These are phyloP conservation scores for Irpex lacteus DNA, from an alignment of 1,284 basidiomycete genomes.

Conservation along the genomic window DNA sequence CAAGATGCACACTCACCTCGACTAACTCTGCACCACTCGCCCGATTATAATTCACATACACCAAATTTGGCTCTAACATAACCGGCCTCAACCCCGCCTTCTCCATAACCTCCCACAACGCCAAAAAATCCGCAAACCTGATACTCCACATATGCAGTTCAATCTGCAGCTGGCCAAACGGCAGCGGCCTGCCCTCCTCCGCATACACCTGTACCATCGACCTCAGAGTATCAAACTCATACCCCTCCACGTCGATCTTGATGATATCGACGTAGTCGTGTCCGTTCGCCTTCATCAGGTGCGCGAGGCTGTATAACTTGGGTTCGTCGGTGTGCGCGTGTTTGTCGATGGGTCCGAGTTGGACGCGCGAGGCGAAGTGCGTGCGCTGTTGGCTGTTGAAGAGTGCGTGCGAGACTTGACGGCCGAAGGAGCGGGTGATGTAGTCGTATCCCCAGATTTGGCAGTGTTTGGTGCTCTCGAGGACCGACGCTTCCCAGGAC, in stretches of 20 bases:
- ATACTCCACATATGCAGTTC: conserved; percentile 40
- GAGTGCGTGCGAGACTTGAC: conserved; percentile 38
- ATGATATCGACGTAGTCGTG: conserved; percentile 53
- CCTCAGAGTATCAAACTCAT: conserved; percentile 38
- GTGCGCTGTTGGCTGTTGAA: conserved; percentile 35
- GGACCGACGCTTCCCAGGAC: conserved; percentile 61
- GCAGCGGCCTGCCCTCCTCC: conserved; percentile 27
- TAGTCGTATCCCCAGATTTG: conserved; percentile 68
- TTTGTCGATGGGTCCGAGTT: conserved; percentile 45
- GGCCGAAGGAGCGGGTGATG: conserved; percentile 48
- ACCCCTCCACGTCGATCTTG: conserved; percentile 43
- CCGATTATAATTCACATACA: conserved; percentile 65
- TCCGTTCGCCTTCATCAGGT: conserved; percentile 55
- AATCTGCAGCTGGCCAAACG: conserved; percentile 43
- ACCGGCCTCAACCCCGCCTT: conserved; percentile 50
- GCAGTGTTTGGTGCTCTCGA: conserved; percentile 52
- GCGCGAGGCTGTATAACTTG: conserved; percentile 56
- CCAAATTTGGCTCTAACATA: conserved; percentile 54
- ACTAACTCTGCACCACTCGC: conserved; percentile 51
- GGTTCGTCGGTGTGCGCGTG: conserved; percentile 39
- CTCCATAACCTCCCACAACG: conserved; percentile 52
- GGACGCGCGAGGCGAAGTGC: conserved; percentile 47
- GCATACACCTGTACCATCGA: conserved; percentile 31
- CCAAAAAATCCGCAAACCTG: conserved; percentile 35
- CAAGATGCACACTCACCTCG: conserved; percentile 41